A percentile compares a stretch with the other conserved stretches of the same genome.
phyloP scores from a whole-genome alignment of 2,329 filamentous ascomycete genomes.

The Tolypocladium pustulatum region DNA sequence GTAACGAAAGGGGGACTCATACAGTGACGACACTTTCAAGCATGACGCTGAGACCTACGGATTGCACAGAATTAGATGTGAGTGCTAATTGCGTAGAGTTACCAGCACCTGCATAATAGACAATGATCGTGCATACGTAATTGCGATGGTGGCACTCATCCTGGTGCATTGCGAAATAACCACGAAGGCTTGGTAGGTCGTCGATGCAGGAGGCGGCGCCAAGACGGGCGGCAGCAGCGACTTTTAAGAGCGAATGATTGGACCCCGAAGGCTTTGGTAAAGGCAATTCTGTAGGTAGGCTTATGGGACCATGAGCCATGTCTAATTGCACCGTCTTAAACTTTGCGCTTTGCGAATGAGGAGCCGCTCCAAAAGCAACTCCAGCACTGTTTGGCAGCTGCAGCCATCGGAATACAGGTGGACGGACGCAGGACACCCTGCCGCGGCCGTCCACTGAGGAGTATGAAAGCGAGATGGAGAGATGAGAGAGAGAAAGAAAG shows the following conservation, averaged over 20 bases:
- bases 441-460: background rate
- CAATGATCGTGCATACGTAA: background rate
- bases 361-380: slow-evolving; percentile 2
- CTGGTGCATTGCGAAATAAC: background rate
- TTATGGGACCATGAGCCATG: slow-evolving; percentile 4
- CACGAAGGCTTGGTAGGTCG: background rate
- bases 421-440: background rate
- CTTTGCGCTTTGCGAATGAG: background rate
- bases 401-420: slow-evolving; percentile 1
- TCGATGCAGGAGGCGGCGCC: background rate
- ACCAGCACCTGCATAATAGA: background rate
- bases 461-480: background rate
- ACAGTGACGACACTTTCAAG: background rate
- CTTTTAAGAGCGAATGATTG: background rate
- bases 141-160: background rate
- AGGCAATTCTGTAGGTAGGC: too few relatives aligned
- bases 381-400: background rate
- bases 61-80: background rate
- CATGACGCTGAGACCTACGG: background rate
- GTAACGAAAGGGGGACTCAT: background rate
- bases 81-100: background rate
- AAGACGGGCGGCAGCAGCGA: background rate
- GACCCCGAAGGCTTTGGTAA: background rate
- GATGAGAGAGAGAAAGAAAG: background rate
- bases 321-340: slow-evolving; percentile 3